These are phyloP conservation scores for Platanthera guangdongensis DNA, from an alignment of 106 monocot species.

Conservation along the genomic window DNA sequence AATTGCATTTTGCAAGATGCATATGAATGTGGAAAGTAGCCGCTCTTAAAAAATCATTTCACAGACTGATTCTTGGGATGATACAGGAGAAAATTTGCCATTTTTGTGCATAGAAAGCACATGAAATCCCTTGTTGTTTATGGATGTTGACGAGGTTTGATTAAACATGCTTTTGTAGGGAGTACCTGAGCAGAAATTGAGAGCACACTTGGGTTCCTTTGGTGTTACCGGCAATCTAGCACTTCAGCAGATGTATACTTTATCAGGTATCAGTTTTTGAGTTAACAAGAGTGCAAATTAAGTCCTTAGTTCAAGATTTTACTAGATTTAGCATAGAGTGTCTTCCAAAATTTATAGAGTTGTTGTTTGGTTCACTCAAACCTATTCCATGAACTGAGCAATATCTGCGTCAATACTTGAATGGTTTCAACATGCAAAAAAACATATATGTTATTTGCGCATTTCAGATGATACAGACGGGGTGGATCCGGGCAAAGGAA, in stretches of 20 bases:
- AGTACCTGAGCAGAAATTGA: conserved; percentile 93
- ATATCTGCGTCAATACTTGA: not conserved
- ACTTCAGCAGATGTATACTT: conserved; percentile 96
- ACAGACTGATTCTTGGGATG: not conserved
- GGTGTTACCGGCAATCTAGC: conserved; percentile 96
- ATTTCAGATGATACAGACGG: not conserved
- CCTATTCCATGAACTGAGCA: not conserved
- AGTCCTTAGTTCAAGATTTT: not conserved
- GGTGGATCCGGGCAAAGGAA: no score
- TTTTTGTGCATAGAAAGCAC: not conserved
- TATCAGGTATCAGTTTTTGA: conserved; percentile 50
- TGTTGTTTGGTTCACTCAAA: no score
- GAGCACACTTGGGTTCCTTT: conserved; percentile 92
- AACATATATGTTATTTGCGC: not conserved
- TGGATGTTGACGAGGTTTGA: not conserved
- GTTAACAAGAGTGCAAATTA: not conserved
- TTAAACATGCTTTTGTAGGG: conserved; percentile 43
- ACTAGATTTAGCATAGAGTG: not conserved
- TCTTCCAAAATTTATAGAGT: no score
- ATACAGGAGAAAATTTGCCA: not conserved
- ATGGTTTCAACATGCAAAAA: not conserved
- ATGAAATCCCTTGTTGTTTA: not conserved
- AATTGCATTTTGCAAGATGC: not conserved
- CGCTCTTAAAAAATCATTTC: not conserved
- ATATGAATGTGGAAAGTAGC: not conserved